Evolutionary conservation across 768 basidiomycete genomes (phyloP).

Genomic region (Mycena maculata): DNA sequence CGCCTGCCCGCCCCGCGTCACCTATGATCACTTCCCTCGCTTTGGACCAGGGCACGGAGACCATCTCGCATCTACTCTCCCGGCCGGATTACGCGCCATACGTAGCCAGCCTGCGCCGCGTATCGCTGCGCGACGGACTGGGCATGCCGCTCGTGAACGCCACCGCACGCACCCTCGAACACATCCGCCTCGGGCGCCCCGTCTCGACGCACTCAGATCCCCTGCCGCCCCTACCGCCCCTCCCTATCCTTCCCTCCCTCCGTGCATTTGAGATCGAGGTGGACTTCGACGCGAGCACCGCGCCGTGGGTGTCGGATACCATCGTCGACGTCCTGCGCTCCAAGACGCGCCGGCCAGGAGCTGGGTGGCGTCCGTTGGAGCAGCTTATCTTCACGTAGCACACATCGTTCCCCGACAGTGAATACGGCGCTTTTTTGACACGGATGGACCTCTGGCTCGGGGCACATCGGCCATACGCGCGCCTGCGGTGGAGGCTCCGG

Average conservation of each 20-base stretch:
- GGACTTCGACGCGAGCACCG: background rate
- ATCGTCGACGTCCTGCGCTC: background rate
- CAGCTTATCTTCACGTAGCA: too few relatives aligned
- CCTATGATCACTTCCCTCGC: background rate
- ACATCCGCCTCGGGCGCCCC: background rate
- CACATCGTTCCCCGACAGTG: too few relatives aligned
- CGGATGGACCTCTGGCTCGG: too few relatives aligned
- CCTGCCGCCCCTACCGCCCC: background rate
- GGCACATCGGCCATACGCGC: too few relatives aligned
- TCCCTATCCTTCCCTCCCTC: background rate
- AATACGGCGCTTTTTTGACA: too few relatives aligned
- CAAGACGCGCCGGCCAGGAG: too few relatives aligned
- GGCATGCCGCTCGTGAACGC: background rate
- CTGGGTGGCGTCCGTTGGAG: too few relatives aligned
- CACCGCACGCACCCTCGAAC: background rate
- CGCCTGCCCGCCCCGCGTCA: background rate
- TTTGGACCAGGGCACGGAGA: background rate
- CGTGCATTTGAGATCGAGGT: background rate
- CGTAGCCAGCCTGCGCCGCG: background rate
- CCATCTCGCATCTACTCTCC: background rate
- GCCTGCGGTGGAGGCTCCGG: too few relatives aligned
- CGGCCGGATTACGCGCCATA: background rate
- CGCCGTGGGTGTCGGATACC: background rate
- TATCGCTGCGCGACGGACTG: background rate
- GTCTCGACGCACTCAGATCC: background rate